Evolutionary conservation across 768 basidiomycete species (phyloP), one percentile per base, ranked within the genome.

Genomic region (Leccinum pellstonianum): DNA sequence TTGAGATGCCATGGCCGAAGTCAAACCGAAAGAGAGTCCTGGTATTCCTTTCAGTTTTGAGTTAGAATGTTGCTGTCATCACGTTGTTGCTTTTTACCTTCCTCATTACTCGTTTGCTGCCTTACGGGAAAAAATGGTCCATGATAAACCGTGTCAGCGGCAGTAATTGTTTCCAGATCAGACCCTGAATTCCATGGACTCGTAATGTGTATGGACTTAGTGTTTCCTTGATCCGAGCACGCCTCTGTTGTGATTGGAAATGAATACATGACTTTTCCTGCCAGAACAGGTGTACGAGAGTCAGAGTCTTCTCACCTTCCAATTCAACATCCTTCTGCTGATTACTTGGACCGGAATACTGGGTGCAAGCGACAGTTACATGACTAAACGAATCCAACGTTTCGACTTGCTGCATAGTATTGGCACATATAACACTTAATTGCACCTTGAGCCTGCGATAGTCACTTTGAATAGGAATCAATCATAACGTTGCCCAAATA

Each of bases 401-500:
- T 12, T 58, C 54, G 25, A 67, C 43, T 55, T 76, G 75, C 8
- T 73, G 72, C 7, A 27, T 54, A 9, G 48, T 17, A 25, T 61
- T 56, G 55, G 72, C 75, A 23, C 80, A 79, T 57, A 90, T 83
- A 3, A 80, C 79, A 9, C 79, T 77, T 14, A 91, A 87, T 21
- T 79, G 78, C 64, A 87, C 90, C 72, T 92, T 91, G n/a, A 92
- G 81, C 12, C 82, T 83, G 3, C 84, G 81, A 68, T 91, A 91
- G 70, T 91, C 84, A 66, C 90, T 91, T 33, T 29, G 25, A 19
- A 47, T 29, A 41, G 52, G 41, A 43, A 33, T 33, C 43, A 27
- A 56, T n/a, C 29, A 41, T 2, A 9, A 4, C 8, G 15, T 50
- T 47, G 25, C 41, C 47, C 27, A 10, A 7, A 41, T n/a, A 38